Base-by-base conservation (phyloP, 2,329 filamentous ascomycete species). In the Stachybotrys chartarum region DNA sequence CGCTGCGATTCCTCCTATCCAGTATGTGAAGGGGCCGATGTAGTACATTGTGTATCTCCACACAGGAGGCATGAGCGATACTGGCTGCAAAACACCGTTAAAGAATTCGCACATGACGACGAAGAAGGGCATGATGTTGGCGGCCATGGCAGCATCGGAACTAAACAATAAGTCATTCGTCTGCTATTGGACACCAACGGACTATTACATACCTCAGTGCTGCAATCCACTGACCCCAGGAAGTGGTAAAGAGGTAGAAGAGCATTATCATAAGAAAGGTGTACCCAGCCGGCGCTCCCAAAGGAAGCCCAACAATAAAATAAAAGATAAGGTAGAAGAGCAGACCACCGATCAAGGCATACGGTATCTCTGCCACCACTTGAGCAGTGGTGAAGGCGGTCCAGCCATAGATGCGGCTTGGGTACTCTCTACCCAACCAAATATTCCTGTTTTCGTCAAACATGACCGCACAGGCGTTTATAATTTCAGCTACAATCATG, bases 371-470 rank as follows among this genome's bases (percentile, higher is more conserved):
- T 51, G 88, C 86, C 3, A 88, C 54, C 54, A 91, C 81, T 64
- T 90, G 89, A 64, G 85, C 81, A 3, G 86, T 71, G 67, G 91
- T 80, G 70, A 91, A 91, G 0, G 80, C 85, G 60, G 83, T 78
- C 88, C 88, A 91, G 0, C 84, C 88, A 72, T 91, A 92, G 0
- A 84, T 78, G 64, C 90, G 90, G 68, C 80, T 83, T 0, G 88
- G 87, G 1, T 87, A 81, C 69, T 92, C 89, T 51, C 87, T 85
- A 5, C 87, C 87, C 70, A 92, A 88, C 69, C 91, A 92, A 0
- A 92, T 75, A 1, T 84, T 78, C n/a, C 89, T 82, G 63, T 91
- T 87, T 0, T 83, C 84, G 60, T 91, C 78, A 62, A 92, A 92
- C 54, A 87, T 82, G 0, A 89, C 88, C 80, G 91, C 90, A 24